These are phyloP conservation scores for Pleurotus tuoliensis DNA, from an alignment of 768 basidiomycete species.

Conservation along the genomic window DNA sequence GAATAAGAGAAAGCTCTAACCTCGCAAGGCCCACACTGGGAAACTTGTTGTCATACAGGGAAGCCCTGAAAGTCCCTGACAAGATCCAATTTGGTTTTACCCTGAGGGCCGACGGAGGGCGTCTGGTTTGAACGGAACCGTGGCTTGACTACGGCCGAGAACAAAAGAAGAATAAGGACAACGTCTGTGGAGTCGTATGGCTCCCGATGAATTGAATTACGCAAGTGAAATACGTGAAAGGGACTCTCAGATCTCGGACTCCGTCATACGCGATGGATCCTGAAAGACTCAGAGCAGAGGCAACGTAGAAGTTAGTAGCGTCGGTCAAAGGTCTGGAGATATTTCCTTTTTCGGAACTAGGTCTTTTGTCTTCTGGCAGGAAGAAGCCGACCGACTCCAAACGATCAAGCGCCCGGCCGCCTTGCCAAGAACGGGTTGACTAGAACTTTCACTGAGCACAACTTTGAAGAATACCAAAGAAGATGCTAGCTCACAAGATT, in stretches of 20 bases:
- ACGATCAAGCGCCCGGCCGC: not conserved
- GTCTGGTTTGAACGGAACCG: no score
- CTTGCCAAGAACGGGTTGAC: slow-evolving; percentile 2
- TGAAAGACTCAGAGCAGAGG: no score
- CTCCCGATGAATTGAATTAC: no score
- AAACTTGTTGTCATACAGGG: not conserved
- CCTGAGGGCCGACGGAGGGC: not conserved
- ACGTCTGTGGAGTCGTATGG: not conserved
- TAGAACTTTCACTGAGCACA: not conserved
- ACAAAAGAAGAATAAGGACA: not conserved
- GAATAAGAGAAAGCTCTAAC: not conserved
- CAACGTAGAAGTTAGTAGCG: not conserved
- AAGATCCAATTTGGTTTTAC: not conserved
- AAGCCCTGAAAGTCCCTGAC: slow-evolving; percentile 4
- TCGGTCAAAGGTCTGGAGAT: not conserved
- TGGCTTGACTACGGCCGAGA: no score
- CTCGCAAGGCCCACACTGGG: not conserved
- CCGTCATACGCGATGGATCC: no score
- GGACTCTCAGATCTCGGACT: no score
- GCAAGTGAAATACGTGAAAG: no score
- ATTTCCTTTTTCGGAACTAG: slow-evolving; percentile 1
- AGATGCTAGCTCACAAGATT: slow-evolving; percentile 41
- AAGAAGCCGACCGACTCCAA: not conserved
- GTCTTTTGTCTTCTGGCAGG: not conserved
- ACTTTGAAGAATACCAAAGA: not conserved